A percentile compares a stretch with the other conserved stretches of the same genome.
Evolutionary conservation across 345 rosid species (phyloP).

Genomic region (Rhodamnia argentea): DNA sequence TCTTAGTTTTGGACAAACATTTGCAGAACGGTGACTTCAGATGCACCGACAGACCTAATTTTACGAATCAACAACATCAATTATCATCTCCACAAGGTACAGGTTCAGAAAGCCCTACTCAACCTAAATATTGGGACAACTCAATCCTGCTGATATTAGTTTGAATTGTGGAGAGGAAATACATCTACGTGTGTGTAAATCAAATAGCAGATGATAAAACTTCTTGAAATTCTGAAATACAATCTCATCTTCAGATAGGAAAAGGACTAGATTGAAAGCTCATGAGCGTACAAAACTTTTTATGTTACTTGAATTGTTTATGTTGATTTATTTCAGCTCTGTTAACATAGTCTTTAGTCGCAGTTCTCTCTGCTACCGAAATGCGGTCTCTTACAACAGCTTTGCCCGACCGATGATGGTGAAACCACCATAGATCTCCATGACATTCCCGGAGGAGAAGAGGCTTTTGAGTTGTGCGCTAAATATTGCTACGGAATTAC

Average conservation of each 20-base stretch:
- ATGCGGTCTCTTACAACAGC: conserved; percentile 71
- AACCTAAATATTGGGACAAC: background rate
- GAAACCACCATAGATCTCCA: conserved; percentile 55
- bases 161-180: background rate
- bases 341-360: conserved; percentile 9
- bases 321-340: background rate
- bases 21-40: conserved; percentile 70
- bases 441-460: conserved; percentile 92
- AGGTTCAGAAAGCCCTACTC: background rate
- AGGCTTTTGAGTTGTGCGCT: conserved; percentile 89
- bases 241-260: background rate
- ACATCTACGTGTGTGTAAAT: background rate
- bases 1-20: background rate
- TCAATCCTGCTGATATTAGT: background rate
- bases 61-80: conserved; percentile 48
- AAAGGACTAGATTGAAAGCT: background rate
- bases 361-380: conserved; percentile 84
- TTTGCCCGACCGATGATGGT: conserved; percentile 43
- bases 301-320: background rate
- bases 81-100: conserved; percentile 83
- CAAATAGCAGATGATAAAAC: background rate
- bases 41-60: conserved; percentile 54
- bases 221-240: background rate
- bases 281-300: background rate
- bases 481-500: conserved; percentile 95